phyloP scores from a whole-genome alignment of 2,329 filamentous ascomycete species.

The Neurospora sp. region DNA sequence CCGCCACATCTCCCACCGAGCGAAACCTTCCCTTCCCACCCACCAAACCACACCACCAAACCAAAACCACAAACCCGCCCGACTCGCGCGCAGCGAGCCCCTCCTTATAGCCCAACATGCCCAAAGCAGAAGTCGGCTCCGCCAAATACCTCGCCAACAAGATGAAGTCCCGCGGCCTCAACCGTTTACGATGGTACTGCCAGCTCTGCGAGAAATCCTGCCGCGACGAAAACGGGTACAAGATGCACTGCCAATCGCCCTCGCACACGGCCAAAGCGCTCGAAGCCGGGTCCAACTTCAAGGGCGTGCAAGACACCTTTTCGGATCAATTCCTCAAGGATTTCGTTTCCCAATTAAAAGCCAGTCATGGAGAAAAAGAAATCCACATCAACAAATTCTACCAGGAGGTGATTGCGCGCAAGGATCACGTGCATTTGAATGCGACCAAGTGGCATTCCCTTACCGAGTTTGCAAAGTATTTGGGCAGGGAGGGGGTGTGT shows the following conservation, averaged over 20 bases:
- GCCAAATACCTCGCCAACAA: slow-evolving; percentile 88
- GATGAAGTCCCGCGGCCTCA: slow-evolving; percentile 71
- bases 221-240: slow-evolving; percentile 84
- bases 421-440: slow-evolving; percentile 90
- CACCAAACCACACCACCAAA: not conserved
- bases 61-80: slow-evolving; percentile 4
- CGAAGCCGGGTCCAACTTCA: slow-evolving; percentile 78
- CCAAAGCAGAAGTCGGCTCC: slow-evolving; percentile 82
- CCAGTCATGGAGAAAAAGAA: slow-evolving; percentile 82
- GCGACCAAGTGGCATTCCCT: slow-evolving; percentile 79
- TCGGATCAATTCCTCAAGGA: slow-evolving; percentile 71
- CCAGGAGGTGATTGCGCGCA: slow-evolving; percentile 82
- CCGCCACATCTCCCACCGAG: not conserved
- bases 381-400: slow-evolving; percentile 91
- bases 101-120: slow-evolving; percentile 50
- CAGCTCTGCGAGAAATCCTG: slow-evolving; percentile 27
- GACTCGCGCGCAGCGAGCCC: slow-evolving; percentile 15
- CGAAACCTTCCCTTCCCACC: not conserved
- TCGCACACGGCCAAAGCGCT: slow-evolving; percentile 86
- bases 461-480: slow-evolving; percentile 80
- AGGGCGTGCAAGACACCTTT: slow-evolving; percentile 76
- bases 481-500: slow-evolving; percentile 81
- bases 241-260: slow-evolving; percentile 78
- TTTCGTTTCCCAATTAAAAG: slow-evolving; percentile 69
- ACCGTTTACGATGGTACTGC: slow-evolving; percentile 77